Conservation (phyloP, 306 rosid species). For the Prunus davidiana region DNA sequence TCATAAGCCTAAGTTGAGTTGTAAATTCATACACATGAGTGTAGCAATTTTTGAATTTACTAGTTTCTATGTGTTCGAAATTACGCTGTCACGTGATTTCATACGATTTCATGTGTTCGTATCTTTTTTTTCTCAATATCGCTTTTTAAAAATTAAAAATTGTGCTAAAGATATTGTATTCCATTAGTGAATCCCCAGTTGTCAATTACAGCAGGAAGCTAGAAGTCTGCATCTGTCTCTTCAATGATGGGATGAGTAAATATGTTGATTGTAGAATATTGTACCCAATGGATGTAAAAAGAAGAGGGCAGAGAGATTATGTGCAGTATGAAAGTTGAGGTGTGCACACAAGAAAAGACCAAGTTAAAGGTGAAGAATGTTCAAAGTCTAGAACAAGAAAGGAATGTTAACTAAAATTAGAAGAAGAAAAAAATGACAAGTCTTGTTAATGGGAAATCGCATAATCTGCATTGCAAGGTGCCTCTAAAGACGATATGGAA, state of each 20-base stretch:
- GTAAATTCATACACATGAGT: no score
- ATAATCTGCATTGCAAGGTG: not conserved
- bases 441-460: not conserved
- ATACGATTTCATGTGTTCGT: no score
- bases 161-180: not conserved
- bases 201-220: not conserved
- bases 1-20: no score
- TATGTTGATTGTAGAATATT: not conserved
- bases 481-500: not conserved
- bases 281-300: not conserved
- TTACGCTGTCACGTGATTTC: no score
- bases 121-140: no score
- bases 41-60: no score
- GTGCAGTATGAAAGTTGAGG: not conserved
- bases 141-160: no score
- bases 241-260: not conserved
- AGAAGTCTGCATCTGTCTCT: not conserved
- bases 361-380: not conserved
- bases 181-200: not conserved
- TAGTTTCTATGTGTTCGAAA: no score
- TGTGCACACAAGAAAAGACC: not conserved
- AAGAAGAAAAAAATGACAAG: not conserved
- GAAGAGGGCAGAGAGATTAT: not conserved
- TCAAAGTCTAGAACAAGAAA: not conserved
- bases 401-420: conserved; percentile 1